These are phyloP conservation scores for Lactarius hatsudake DNA, from an alignment of 768 basidiomycete genomes.

Conservation along the genomic window DNA sequence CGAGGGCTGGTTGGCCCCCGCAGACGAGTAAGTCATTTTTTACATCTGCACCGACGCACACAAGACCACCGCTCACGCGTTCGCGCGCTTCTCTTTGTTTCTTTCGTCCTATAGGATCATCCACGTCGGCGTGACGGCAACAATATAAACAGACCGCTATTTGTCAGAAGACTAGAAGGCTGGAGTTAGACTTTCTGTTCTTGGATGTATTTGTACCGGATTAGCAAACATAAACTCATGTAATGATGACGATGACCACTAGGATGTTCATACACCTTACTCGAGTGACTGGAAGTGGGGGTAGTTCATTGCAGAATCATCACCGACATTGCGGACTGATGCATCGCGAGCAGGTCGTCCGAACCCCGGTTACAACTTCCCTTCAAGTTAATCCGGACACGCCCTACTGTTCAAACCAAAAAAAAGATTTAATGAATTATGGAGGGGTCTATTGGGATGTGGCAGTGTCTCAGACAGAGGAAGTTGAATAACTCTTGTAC, in stretches of 20 bases:
- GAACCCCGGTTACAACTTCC: too few species aligned
- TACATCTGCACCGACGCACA: not conserved
- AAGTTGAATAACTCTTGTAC: too few species aligned
- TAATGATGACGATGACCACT: not conserved
- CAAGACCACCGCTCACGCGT: not conserved
- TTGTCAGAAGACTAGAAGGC: not conserved
- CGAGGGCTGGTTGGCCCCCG: conserved; percentile 53
- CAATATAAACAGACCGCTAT: not conserved
- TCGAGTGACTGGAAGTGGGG: not conserved
- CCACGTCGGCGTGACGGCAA: conserved; percentile 21
- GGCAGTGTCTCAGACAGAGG: too few species aligned
- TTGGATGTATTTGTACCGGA: not conserved
- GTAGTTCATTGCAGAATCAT: not conserved
- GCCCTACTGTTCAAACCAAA: too few species aligned
- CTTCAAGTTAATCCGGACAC: too few species aligned
- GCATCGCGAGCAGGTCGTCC: too few species aligned
- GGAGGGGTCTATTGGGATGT: too few species aligned
- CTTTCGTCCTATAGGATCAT: conserved; percentile 15
- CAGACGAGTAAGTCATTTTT: conserved; percentile 46
- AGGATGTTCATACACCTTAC: not conserved
- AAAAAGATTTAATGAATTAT: too few species aligned
- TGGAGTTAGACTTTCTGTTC: not conserved
- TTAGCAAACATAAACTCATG: not conserved
- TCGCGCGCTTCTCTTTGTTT: not conserved
- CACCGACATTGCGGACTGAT: too few species aligned